These are phyloP conservation scores for Cystobasidium tubakii DNA, from an alignment of 768 basidiomycete genomes.

Conservation along the genomic window DNA sequence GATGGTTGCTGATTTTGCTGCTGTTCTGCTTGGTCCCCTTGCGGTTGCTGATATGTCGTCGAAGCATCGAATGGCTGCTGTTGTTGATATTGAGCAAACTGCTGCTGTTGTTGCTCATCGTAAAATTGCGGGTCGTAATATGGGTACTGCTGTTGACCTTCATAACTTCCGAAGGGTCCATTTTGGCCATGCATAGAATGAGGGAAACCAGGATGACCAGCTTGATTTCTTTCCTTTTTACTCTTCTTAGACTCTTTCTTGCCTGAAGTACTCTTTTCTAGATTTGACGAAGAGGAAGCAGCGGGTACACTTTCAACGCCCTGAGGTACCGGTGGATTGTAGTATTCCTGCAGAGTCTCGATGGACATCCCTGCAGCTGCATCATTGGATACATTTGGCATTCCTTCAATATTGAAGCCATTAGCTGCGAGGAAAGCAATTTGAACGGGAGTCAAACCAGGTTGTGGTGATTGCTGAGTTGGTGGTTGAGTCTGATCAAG, in stretches of 20 bases:
- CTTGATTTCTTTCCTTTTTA: constrained; percentile 21
- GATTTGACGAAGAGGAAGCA: neutral
- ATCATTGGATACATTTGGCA: constrained; percentile 17
- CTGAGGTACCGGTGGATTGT: neutral
- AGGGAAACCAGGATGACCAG: neutral
- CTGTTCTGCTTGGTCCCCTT: neutral
- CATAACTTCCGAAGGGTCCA: neutral
- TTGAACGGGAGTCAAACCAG: constrained; percentile 16
- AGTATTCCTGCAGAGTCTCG: constrained; percentile 1
- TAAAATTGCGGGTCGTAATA: neutral
- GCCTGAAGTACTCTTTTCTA: constrained; percentile 1
- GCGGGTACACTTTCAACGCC: neutral
- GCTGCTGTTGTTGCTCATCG: neutral
- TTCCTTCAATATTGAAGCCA: constrained; percentile 28
- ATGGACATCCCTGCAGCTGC: neutral
- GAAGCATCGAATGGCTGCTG: neutral
- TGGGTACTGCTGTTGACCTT: neutral
- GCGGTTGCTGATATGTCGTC: neutral
- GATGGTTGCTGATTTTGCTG: neutral
- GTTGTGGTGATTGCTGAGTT: neutral
- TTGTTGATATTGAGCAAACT: neutral
- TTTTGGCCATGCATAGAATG: neutral
- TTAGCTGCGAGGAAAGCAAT: constrained; percentile 21
- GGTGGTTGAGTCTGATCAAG: neutral
- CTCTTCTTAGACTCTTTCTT: constrained; percentile 5